Percentiles rank a stretch among this genome's conserved stretches.
Evolutionary conservation across 106 monocot species (phyloP).

Genomic region (Amphibolis antarctica): DNA sequence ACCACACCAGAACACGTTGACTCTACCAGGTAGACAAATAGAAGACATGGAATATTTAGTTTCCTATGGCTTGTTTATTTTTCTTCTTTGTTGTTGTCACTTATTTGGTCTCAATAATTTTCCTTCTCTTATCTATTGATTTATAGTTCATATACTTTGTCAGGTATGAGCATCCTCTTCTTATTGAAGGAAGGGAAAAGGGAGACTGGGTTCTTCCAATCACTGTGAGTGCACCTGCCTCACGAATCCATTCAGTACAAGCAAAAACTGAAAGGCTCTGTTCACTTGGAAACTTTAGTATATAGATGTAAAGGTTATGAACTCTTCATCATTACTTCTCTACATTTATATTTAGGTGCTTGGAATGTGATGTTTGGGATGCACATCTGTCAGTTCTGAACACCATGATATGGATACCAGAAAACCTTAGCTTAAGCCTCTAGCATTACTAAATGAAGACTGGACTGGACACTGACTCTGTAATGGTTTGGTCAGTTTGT

Average conservation of each 20-base stretch:
- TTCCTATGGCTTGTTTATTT: not conserved
- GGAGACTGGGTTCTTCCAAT: constrained; percentile 97
- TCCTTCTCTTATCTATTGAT: no score
- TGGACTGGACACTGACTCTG: no score
- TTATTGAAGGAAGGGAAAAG: constrained; percentile 69
- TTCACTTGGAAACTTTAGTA: constrained; percentile 36
- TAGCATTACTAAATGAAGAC: no score
- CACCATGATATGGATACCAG: no score
- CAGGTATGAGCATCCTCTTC: constrained; percentile 95
- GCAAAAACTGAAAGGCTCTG: constrained; percentile 44
- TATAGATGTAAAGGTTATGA: constrained; percentile 36
- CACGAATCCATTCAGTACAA: constrained; percentile 32
- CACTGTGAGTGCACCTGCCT: constrained; percentile 69
- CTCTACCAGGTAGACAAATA: constrained; percentile 38
- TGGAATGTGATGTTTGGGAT: no score
- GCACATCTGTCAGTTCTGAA: no score
- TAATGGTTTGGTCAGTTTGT: no score
- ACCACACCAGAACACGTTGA: constrained; percentile 67
- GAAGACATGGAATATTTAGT: not conserved
- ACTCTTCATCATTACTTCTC: not conserved
- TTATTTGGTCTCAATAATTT: not conserved
- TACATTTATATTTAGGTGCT: no score
- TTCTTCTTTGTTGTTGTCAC: not conserved
- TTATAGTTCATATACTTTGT: not conserved
- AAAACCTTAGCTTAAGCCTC: no score